These are phyloP conservation scores for Kazachstania africana DNA, from an alignment of 805 yeast species.

Conservation along the genomic window DNA sequence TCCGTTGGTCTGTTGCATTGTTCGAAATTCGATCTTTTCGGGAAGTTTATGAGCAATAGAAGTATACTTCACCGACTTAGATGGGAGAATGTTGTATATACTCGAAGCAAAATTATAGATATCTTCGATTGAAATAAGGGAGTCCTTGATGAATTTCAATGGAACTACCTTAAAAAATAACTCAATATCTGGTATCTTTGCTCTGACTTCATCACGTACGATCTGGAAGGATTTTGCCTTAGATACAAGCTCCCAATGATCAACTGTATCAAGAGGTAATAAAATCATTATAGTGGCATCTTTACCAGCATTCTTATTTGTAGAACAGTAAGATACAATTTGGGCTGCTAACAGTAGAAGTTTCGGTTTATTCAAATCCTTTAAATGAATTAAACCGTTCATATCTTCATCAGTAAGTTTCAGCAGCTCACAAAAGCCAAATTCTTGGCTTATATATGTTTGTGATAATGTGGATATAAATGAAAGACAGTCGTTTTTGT, in stretches of 20 bases:
- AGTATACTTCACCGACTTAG: constrained; percentile 24
- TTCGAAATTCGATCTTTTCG: constrained; percentile 31
- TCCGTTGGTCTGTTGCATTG: constrained; percentile 25
- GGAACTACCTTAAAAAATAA: constrained; percentile 31
- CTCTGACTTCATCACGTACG: constrained; percentile 30
- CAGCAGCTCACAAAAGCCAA: constrained; percentile 26
- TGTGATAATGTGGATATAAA: constrained; percentile 24
- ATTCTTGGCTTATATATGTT: constrained; percentile 24
- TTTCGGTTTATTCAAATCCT: constrained; percentile 31
- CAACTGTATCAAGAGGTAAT: constrained; percentile 16
- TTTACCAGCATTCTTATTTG: constrained; percentile 18
- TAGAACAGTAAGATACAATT: constrained; percentile 26
- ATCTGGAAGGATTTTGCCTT: constrained; percentile 36
- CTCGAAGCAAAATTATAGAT: constrained; percentile 36
- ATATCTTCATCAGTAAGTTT: constrained; percentile 19
- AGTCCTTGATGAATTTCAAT: constrained; percentile 29
- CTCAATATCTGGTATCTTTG: constrained; percentile 21
- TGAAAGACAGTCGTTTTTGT: constrained; percentile 17
- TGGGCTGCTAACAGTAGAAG: constrained; percentile 39
- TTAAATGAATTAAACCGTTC: constrained; percentile 18
- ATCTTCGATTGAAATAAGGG: constrained; percentile 20
- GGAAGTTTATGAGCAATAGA: constrained; percentile 33
- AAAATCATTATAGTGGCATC: constrained; percentile 20
- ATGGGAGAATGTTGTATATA: constrained; percentile 43
- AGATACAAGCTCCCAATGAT: constrained; percentile 34